Percentiles rank a stretch among this genome's conserved stretches.
Conservation (phyloP, 129 eudicot species). For the Centella asiatica region DNA sequence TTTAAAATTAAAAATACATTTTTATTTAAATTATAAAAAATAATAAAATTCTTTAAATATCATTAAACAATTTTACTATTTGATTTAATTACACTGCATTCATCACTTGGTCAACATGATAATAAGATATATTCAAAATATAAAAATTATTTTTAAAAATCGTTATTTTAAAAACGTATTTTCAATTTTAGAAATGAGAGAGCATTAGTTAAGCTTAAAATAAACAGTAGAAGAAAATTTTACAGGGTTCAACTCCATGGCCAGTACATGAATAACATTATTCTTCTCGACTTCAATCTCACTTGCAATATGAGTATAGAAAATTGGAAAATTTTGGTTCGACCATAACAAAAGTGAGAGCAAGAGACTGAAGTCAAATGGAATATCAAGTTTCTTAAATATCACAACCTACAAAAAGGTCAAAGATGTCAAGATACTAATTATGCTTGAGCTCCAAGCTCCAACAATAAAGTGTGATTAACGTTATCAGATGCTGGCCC, state of each 20-base stretch:
- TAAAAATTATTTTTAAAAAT: too few species aligned
- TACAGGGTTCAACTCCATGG: too few species aligned
- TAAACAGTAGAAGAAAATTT: background rate
- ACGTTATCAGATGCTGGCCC: constrained; percentile 63
- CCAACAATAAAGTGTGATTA: constrained; percentile 79
- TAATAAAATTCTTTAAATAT: too few species aligned
- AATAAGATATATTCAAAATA: too few species aligned
- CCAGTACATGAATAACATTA: background rate
- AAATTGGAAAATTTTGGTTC: background rate
- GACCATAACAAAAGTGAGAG: background rate
- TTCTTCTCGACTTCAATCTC: background rate
- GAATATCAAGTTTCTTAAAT: background rate
- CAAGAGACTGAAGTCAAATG: background rate
- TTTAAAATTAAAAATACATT: too few species aligned
- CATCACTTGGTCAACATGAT: too few species aligned
- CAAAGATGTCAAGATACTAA: background rate
- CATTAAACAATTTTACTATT: too few species aligned
- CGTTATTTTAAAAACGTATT: too few species aligned
- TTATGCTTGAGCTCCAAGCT: constrained; percentile 66
- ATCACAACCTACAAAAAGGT: background rate
- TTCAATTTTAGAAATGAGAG: too few species aligned
- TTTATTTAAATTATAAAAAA: too few species aligned
- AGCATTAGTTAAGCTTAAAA: too few species aligned
- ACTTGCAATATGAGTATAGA: background rate
- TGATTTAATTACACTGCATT: too few species aligned